Base-by-base conservation (phyloP, 2,329 filamentous ascomycete species). In the Escovopsis weberi region DNA sequence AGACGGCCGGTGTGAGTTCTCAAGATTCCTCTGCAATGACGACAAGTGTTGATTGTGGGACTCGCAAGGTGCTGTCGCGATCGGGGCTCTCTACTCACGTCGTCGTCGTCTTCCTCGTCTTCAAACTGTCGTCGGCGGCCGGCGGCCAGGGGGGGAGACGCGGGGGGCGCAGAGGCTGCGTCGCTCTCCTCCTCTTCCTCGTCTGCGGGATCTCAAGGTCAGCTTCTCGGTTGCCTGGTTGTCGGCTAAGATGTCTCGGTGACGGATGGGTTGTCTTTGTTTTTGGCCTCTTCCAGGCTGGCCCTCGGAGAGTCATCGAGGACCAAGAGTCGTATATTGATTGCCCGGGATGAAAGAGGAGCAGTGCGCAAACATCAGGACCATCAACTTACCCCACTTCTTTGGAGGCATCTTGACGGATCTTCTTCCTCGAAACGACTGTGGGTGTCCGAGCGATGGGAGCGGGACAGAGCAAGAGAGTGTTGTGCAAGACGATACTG, bases 51-150 rank as follows among this genome's bases (percentile, higher is more conserved):
- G 18, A 32, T 36, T 36, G 23, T 37, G 19, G 40, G 11, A 32
- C 6, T 5, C 15, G 34, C n/a, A 4, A 7, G 26, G 28, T 37
- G 7, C 11, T 12, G 19, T 34, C 34, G 32, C 19, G 34, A 28
- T 23, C 3, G 10, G 11, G n/a, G n/a, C 26, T 4, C 23, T 15
- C 33, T 26, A 60, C 72, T 56, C 74, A 89, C 88, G 64, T 93
- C 85, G 53, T 70, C 71, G 51, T 83, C 80, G 32, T 88, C 82
- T 63, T 94, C 88, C 61, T 96, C 89, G 53, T 96, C 89, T 53
- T 91, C 87, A 58, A 94, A 94, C 68, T 91, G 65, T 47, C 59
- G 64, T 48, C 70, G 66, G 50, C 69, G 67, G 41, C 57, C 54
- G 43, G 57, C 59, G 34, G 55, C 60, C 39, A 60, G 52, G 2